Evolutionary conservation across 208 protist genomes (phyloP), one percentile per base, ranked within the genome.

Genomic region (Wallacemonas collosoma): DNA sequence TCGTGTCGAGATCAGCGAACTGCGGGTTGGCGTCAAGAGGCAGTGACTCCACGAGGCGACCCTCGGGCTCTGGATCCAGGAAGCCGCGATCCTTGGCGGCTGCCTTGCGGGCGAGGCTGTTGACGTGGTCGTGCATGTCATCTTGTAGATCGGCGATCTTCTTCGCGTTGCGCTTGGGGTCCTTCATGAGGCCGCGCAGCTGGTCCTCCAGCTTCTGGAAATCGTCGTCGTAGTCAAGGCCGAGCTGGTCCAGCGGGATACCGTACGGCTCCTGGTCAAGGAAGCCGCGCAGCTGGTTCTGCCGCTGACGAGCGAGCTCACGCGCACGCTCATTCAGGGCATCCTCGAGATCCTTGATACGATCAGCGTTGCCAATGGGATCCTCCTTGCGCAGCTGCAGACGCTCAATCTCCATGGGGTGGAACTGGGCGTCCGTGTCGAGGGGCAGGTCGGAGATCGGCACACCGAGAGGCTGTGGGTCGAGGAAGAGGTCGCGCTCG

Each of bases 401-500:
- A 9, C 86, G 90, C 70, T 87, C 73, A 3, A 86, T 66, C 68
- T 95, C 85, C 76, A 83, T 86, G 11, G 17, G 45, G 69, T 83
- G 77, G 73, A 95, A 95, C 36, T 75, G 48, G 3, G 62, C 40
- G 73, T 95, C 90, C 14, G 50, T 79, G 69, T 95, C 86, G 15
- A 95, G 77, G 14, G 83, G 80, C 14, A 95, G 82, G 39, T 93
- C 81, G 3, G 26, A 14, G 38, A 87, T 54, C 6, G 83, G 81
- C n/a, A 95, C 79, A 38, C 90, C 87, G 11, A 83, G 66, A 12
- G 87, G 87, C 71, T 79, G 51, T 0, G 82, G 87, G 55, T 90
- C 83, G 41, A 93, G 73, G 75, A 93, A 93, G 9, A 89, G 72
- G 17, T 86, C 79, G n/a, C 87, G 90, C 71, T 95, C 90, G 44